Base-by-base conservation (phyloP, 2,329 filamentous ascomycete genomes). In the Chrysoporthe cubensis region DNA sequence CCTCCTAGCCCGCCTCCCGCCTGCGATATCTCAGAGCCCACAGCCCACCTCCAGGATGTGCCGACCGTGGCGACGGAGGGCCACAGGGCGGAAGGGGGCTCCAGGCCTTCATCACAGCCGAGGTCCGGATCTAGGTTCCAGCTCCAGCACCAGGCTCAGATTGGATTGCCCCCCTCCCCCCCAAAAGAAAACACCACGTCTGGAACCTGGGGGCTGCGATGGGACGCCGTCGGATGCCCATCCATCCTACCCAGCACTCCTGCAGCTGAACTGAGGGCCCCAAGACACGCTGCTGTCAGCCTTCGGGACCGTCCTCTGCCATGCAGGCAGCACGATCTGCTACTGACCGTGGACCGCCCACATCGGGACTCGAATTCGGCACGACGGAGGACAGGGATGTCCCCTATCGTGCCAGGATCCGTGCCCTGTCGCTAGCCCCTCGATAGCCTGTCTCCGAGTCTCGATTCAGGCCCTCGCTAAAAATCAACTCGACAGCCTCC, bases 221-320 rank as follows among this genome's bases (percentile, higher is more conserved):
- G 50, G 21, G 50, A 54, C 50, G 26, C 50, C 21, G 32, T 54
- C 21, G 50, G 14, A 40, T 40, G 9, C 9, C 37, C 37, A 21
- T 54, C 16, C 21, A 9, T 13, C 26, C 50, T 14, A 11, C 14
- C 50, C 13, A 26, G 26, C 14, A 8, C 57, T 43, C 18, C 14
- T 9, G 13, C 21, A 26, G 57, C 37, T 42, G 34, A 42, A 16
- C 37, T 59, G 32, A 34, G 34, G 18, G 37, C 5, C 37, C 14
- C 43, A 37, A 62, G 32, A 46, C 43, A 54, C n/a, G 57, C 64
- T 62, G 54, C 66, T 54, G 50, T 54, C 26, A 54, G 50, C 50
- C 50, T 34, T 54, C 26, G 50, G 50, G 21, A 54, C 50, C 21
- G 6, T 26, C 26, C 26, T 26, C 26, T 26, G 26, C 26, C 26